These are phyloP conservation scores for Trichosanthes cucumerina DNA, from an alignment of 306 rosid genomes.

Conservation along the genomic window DNA sequence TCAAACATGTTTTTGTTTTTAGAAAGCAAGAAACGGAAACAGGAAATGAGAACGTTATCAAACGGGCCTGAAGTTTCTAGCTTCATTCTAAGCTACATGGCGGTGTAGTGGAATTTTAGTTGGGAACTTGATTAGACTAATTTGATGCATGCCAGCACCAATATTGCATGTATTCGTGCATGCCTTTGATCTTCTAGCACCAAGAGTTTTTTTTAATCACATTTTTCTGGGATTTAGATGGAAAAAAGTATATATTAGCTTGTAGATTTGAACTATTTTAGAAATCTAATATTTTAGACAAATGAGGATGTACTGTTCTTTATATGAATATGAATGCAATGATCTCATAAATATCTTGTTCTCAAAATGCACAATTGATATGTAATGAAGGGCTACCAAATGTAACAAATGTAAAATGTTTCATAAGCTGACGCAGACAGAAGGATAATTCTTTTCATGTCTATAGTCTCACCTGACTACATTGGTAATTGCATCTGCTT, in stretches of 20 bases:
- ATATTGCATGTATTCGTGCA: not conserved
- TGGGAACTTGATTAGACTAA: not conserved
- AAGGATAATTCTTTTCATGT: not conserved
- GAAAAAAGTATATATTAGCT: not conserved
- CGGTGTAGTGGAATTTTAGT: not conserved
- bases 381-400: not conserved
- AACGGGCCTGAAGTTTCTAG: not conserved
- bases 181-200: not conserved
- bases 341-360: not conserved
- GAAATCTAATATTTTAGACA: not conserved
- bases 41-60: too few species aligned
- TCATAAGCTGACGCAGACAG: not conserved
- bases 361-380: conserved; percentile 1
- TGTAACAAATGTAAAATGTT: not conserved
- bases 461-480: not conserved
- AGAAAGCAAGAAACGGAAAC: too few species aligned
- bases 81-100: not conserved
- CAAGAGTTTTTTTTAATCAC: not conserved
- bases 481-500: not conserved
- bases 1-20: too few species aligned
- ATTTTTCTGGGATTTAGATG: not conserved
- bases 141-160: not conserved
- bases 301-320: not conserved
- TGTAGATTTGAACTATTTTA: not conserved
- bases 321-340: not conserved